Evolutionary conservation across 2,329 filamentous ascomycete species (phyloP).

Genomic region (Aspergillus hiratsukae): DNA sequence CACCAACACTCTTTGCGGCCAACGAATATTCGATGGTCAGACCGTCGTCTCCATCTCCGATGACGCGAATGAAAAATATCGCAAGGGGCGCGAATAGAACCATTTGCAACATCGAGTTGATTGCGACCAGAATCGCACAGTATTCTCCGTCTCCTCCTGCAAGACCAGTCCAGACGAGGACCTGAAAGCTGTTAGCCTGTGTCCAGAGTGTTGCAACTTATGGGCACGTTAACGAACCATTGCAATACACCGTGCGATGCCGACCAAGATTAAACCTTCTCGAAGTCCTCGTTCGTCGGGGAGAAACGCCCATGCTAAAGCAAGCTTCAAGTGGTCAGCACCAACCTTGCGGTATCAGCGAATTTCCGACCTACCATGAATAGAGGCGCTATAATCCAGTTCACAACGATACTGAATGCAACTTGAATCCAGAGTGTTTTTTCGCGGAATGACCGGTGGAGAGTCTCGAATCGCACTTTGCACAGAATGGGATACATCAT

Average conservation of each 20-base stretch:
- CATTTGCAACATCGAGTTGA: slow-evolving; percentile 73
- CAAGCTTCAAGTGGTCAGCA: slow-evolving; percentile 37
- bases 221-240: slow-evolving; percentile 57
- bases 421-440: slow-evolving; percentile 71
- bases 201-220: not conserved
- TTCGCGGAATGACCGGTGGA: slow-evolving; percentile 62
- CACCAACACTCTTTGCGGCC: slow-evolving; percentile 74
- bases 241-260: slow-evolving; percentile 79
- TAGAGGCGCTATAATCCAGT: slow-evolving; percentile 79
- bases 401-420: slow-evolving; percentile 67
- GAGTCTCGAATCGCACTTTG: slow-evolving; percentile 73
- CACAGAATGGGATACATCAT: slow-evolving; percentile 96
- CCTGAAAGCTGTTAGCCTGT: slow-evolving; percentile 28
- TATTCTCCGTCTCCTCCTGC: slow-evolving; percentile 76
- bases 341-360: not conserved
- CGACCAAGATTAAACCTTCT: slow-evolving; percentile 73
- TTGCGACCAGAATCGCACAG: slow-evolving; percentile 72
- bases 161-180: slow-evolving; percentile 72
- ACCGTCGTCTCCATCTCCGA: slow-evolving; percentile 49
- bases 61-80: slow-evolving; percentile 65
- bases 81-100: slow-evolving; percentile 67
- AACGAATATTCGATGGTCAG: slow-evolving; percentile 55
- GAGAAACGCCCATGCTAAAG: slow-evolving; percentile 48
- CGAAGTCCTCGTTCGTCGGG: slow-evolving; percentile 48
- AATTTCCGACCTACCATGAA: slow-evolving; percentile 60